Conservation (phyloP, 1,284 basidiomycete species). For the Ganoderma meredithae region DNA sequence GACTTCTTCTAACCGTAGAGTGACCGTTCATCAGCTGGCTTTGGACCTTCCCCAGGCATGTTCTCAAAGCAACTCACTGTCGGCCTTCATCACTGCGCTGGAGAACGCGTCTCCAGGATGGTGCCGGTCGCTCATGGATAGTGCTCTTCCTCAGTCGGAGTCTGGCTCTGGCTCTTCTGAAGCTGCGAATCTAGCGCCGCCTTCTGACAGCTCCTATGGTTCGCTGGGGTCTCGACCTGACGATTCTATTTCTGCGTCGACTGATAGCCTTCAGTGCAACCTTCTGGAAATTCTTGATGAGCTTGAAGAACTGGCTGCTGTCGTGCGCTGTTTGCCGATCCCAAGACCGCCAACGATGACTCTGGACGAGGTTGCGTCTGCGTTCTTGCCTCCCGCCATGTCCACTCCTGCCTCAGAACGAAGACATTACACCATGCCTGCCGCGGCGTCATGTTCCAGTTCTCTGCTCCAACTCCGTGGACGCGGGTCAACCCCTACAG, state of each 20-base stretch:
- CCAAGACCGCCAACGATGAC: conserved; percentile 15
- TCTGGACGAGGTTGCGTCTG: conserved; percentile 9
- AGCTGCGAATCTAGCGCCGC: not conserved
- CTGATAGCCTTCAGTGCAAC: conserved; percentile 3
- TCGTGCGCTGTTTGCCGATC: conserved; percentile 16
- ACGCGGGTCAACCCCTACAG: not conserved
- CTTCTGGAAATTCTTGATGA: conserved; percentile 23
- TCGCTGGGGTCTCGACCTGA: not conserved
- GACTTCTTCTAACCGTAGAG: conserved; percentile 18
- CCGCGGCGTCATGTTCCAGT: not conserved
- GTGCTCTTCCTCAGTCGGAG: conserved; percentile 14
- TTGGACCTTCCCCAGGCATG: conserved; percentile 25
- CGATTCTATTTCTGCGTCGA: not conserved
- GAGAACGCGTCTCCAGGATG: conserved; percentile 32
- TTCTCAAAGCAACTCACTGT: conserved; percentile 27
- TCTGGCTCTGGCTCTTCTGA: not conserved
- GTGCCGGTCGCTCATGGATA: conserved; percentile 32
- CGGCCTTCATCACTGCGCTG: conserved; percentile 25
- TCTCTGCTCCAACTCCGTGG: not conserved
- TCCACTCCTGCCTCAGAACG: not conserved
- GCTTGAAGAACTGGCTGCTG: conserved; percentile 19
- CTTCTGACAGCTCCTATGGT: not conserved
- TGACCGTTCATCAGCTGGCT: conserved; percentile 28
- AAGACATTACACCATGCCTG: not conserved
- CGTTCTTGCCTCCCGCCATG: not conserved